Conservation (phyloP, 2,329 filamentous ascomycete species). For the Tympanopsis confertula region DNA sequence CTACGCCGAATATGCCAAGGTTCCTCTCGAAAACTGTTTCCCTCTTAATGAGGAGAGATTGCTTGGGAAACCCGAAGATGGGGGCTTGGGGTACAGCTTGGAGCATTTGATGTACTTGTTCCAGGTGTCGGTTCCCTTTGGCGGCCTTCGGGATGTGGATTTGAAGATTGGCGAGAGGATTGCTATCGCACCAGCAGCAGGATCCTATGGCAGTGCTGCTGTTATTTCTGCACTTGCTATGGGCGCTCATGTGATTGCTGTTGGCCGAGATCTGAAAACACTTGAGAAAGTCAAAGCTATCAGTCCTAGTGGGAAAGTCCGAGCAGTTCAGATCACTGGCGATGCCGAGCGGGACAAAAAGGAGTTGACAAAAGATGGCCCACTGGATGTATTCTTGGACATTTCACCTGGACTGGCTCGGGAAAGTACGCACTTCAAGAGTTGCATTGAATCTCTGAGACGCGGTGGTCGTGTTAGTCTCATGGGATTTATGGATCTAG, state of each 20-base stretch:
- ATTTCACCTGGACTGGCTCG: slow-evolving; percentile 26
- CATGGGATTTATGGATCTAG: slow-evolving; percentile 16
- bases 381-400: slow-evolving; percentile 31
- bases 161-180: slow-evolving; percentile 32
- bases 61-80: slow-evolving; percentile 7
- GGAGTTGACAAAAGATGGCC: slow-evolving; percentile 10
- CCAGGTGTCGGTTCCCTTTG: slow-evolving; percentile 25
- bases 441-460: slow-evolving; percentile 18
- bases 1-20: slow-evolving; percentile 19
- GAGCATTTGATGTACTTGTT: slow-evolving; percentile 23
- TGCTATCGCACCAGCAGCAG: slow-evolving; percentile 32
- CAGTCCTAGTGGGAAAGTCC: slow-evolving; percentile 14
- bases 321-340: slow-evolving; percentile 27
- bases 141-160: slow-evolving; percentile 28
- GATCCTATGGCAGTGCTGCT: slow-evolving; percentile 29
- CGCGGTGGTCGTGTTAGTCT: slow-evolving; percentile 20
- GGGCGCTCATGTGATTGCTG: slow-evolving; percentile 35
- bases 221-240: slow-evolving; percentile 32
- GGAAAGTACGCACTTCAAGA: slow-evolving; percentile 25
- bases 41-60: slow-evolving; percentile 17
- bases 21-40: slow-evolving; percentile 21
- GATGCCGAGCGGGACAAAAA: slow-evolving; percentile 22
- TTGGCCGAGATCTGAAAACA: slow-evolving; percentile 26
- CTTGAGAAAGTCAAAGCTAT: slow-evolving; percentile 19
- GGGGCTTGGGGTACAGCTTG: slow-evolving; percentile 21